phyloP scores from a whole-genome alignment of 2,329 filamentous ascomycete genomes.

The Dendryphion nanum region DNA sequence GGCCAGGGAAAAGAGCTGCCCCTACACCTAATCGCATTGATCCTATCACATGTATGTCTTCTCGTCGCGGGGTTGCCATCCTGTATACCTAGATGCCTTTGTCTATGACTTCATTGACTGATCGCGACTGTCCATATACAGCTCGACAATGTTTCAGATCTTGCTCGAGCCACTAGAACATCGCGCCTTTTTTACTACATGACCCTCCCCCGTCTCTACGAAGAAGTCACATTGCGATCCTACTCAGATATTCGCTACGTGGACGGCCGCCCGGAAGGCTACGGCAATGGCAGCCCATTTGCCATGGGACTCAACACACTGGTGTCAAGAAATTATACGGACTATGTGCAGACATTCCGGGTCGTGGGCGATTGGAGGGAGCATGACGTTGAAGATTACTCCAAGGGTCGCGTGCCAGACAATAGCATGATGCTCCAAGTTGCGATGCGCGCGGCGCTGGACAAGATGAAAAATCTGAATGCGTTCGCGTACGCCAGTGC shows the following conservation, averaged over 20 bases:
- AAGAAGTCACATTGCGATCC: conserved; percentile 55
- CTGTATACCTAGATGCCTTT: not conserved
- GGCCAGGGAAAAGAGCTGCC: conserved; percentile 47
- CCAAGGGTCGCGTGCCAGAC: conserved; percentile 60
- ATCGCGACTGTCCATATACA: too few relatives aligned
- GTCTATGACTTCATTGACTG: conserved; percentile 5
- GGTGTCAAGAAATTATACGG: conserved; percentile 55
- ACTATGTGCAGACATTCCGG: conserved; percentile 53
- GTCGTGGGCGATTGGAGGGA: conserved; percentile 59
- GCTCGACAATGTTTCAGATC: conserved; percentile 58
- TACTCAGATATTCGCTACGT: conserved; percentile 60
- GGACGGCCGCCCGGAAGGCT: conserved; percentile 58
- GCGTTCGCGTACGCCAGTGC: conserved; percentile 53
- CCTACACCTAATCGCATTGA: conserved; percentile 58
- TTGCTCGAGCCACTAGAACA: conserved; percentile 59
- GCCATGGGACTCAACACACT: conserved; percentile 62
- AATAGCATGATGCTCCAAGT: conserved; percentile 64
- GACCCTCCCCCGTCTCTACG: conserved; percentile 61
- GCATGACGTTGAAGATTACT: conserved; percentile 56
- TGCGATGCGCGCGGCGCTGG: conserved; percentile 57
- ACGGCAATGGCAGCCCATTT: conserved; percentile 62
- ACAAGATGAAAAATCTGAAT: conserved; percentile 57
- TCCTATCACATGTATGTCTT: conserved; percentile 53
- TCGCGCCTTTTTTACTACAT: conserved; percentile 65
- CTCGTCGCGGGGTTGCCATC: conserved; percentile 2